Evolutionary conservation across 495 filamentous ascomycete species (phyloP).

Genomic region (Margaritispora aquatica): DNA sequence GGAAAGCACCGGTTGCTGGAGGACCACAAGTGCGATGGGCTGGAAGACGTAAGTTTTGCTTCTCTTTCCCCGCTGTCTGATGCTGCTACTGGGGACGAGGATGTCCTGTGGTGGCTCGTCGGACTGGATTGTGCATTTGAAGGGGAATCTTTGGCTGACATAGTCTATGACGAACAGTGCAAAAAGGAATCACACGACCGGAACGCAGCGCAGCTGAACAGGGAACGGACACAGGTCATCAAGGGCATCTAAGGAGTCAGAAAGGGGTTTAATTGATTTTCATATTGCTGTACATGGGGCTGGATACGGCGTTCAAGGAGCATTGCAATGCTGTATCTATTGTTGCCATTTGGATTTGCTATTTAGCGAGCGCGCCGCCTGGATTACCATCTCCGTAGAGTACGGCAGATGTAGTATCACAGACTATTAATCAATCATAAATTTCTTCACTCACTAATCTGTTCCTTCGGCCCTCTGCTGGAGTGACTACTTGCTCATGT

Average conservation of each 20-base stretch:
- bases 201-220: slow-evolving; percentile 86
- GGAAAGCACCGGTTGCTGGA: slow-evolving; percentile 89
- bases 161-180: slow-evolving; percentile 48
- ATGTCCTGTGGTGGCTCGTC: slow-evolving; percentile 40
- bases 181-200: slow-evolving; percentile 92
- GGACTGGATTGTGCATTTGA: slow-evolving; percentile 27
- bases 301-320: slow-evolving; percentile 8
- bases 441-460: background rate
- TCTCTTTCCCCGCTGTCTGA: slow-evolving; percentile 7
- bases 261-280: background rate
- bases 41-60: slow-evolving; percentile 83
- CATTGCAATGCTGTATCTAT: slow-evolving; percentile 16
- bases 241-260: slow-evolving; percentile 21
- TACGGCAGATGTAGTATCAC: too few species aligned
- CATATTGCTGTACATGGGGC: slow-evolving; percentile 6
- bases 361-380: slow-evolving; percentile 24
- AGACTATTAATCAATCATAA: slow-evolving; percentile 12
- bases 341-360: background rate
- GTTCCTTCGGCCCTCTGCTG: too few species aligned
- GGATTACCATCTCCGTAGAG: too few species aligned
- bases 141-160: slow-evolving; percentile 25
- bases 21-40: slow-evolving; percentile 84
- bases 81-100: background rate
- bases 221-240: slow-evolving; percentile 62
- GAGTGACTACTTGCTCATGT: too few species aligned